Base-by-base conservation (phyloP, 116 monocot genomes). In the Trichopus zeylanicus region DNA sequence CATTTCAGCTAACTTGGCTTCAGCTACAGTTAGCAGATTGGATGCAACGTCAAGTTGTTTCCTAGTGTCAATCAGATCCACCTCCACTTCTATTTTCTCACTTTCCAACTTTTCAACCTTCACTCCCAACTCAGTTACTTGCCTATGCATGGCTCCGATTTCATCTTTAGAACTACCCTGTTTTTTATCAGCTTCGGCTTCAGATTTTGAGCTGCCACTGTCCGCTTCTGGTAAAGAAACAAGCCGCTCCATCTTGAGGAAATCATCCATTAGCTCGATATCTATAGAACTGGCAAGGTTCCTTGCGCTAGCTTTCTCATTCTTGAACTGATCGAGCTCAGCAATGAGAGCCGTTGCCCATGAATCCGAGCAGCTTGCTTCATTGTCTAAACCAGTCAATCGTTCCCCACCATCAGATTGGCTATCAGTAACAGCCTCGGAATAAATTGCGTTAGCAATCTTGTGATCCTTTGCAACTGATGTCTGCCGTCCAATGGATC, bases 31-130 rank as follows among this genome's bases (percentile, higher is more conserved):
- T 30, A 83, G 35, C 31, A 67, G 68, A 18, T 67, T 57, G 24
- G 57, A 55, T 7, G 78, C 53, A 29, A 33, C 19, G 21, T 68
- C 57, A 47, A 90, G 61, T 56, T 70, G 74, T 26, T 46, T 51
- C 42, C 70, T 57, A 31, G 80, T 69, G 27, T 75, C 51, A 54
- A 58, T 35, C 56, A 86, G 68, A 59, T 55, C 53, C 37, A 66
- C 58, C 49, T 77, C 70, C 51, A 83, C 6, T 22, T 86, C 67
- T 26, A 8, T 63, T 73, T 82, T 91, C 64, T 86, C 82, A 63
- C 13, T 59, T 59, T 59, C 65, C n/a, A 73, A 8, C 37, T 7
- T 58, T 21, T 53, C 31, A 34, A 73, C 11, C 60, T 73, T 65
- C 23, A 19, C 53, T 26, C 66, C 51, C 38, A 73, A 60, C 24